Base-by-base conservation (phyloP, 768 basidiomycete genomes). In the Rhodotorula toruloides region DNA sequence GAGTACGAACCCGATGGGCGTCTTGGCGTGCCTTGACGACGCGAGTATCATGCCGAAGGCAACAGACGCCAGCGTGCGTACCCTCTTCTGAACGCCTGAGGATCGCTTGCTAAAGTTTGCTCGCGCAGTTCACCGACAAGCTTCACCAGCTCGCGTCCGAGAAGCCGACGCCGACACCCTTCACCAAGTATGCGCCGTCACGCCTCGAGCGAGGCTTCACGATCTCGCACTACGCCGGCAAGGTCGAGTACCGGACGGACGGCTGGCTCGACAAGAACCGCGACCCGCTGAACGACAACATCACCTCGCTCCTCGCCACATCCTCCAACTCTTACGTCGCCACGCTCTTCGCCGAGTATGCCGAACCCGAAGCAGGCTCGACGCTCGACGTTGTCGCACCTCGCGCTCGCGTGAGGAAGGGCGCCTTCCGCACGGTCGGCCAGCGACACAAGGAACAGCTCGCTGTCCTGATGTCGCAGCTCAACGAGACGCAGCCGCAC, bases 31-130 rank as follows among this genome's bases (percentile, higher is more conserved):
- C 73, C 80, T 99, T 42, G 96, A 99, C 76, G 96, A 98, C 76
- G 94, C 97, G 70, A 98, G 94, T 76, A 98, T 99, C 78, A 99
- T 98, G 94, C 96, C 94, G n/a, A 91, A 91, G 76, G 94, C 94
- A 7, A 90, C 88, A 19, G 94, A 99, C 77, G 79, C 85, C 48
- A 97, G 93, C 0, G 98, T 99, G 80, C 91, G 91, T 39, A 85
- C 12, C n/a, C 7, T 42, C 12, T 12, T 13, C 16, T 39, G 36
- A 4, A n/a, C 17, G 13, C 52, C 9, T 16, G 22, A 32, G 3
- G 5, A 39, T 31, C 7, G 39, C 19, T 40, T n/a, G n/a, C 40
- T 40, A 9, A n/a, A n/a, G 39, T 19, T 40, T 40, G 12, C 40
- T 40, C 19, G 4, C 43, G 43, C 53, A 71, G 70, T 65, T 72